Evolutionary conservation across 2,329 filamentous ascomycete species (phyloP), one percentile per base, ranked within the genome.

Genomic region (Fusarium sterilihyphosum): DNA sequence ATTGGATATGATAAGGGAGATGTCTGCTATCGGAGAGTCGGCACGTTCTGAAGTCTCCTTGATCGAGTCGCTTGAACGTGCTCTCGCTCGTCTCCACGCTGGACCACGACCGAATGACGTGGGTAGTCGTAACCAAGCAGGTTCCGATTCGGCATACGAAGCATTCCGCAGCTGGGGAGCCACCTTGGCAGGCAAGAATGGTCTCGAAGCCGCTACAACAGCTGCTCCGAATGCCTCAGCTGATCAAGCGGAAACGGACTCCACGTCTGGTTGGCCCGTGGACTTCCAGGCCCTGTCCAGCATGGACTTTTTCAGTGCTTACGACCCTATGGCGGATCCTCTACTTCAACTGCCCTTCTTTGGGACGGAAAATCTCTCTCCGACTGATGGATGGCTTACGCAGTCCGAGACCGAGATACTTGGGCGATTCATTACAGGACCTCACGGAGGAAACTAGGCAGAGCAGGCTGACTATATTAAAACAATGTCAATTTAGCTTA

Each of bases 241-340:
- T 38, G 24, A 40, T n/a, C 60, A 62, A 33, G 29, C 40, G 14
- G 50, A 57, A 7, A 38, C 22, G 20, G 60, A 62, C 24, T 44
- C 40, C 10, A 12, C 44, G 24, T 57, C 60, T n/a, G 31, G 31
- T 17, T 62, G 60, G 50, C 60, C 60, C 1, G 38, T 62, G 13
- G 50, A 62, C 31, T 35, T 62, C 29, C 31, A 58, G 9, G 50
- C 60, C 24, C 40, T 44, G 24, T 62, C 60, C 14, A 44, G 20
- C 29, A 62, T 62, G 60, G 50, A 62, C 50, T 62, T 62, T 33
- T 62, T 62, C 50, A 62, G 60, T 38, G 50, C 31, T 24, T 62
- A 58, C 18, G 60, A 62, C 60, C 50, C 50, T 8, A 22, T 14
- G 50, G 31, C 50, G 14, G 60, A 62, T 58, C 37, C 59, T 37